These are phyloP conservation scores for Podila verticillata DNA, from an alignment of 192 early-diverging fungal genomes.

Conservation along the genomic window DNA sequence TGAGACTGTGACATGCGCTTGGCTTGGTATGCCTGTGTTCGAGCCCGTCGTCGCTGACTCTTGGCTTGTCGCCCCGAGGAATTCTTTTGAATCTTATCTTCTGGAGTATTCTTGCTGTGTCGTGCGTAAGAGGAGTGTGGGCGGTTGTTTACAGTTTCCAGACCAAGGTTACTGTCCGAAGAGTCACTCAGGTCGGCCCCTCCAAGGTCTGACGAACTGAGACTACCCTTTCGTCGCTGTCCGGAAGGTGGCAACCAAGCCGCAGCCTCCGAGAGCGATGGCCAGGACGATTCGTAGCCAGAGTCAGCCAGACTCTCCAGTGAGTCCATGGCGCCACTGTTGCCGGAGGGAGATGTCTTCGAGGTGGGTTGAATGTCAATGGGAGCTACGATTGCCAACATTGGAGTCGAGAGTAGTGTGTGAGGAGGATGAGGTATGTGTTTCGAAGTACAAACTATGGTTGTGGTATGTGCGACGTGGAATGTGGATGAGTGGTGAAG, in stretches of 20 bases:
- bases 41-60: conserved; percentile 19
- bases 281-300: conserved; percentile 53
- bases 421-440: not conserved
- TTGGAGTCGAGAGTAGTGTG: not conserved
- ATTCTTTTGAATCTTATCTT: not conserved
- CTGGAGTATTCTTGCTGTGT: not conserved
- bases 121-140: not conserved
- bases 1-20: conserved; percentile 25
- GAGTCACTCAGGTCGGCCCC: not conserved
- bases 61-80: conserved; percentile 10
- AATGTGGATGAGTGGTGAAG: not conserved
- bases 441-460: not conserved
- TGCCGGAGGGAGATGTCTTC: not conserved
- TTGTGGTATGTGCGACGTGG: not conserved
- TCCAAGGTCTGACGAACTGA: conserved; percentile 5
- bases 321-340: not conserved
- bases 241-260: conserved; percentile 25
- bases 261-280: conserved; percentile 43
- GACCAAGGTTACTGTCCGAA: not conserved
- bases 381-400: conserved; percentile 11
- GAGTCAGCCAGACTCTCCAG: conserved; percentile 40
- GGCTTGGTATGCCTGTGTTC: conserved; percentile 40
- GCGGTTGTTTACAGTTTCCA: not conserved
- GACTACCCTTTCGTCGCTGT: conserved; percentile 12
- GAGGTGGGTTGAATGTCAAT: conserved; percentile 32